Evolutionary conservation across 2,329 filamentous ascomycete genomes (phyloP), one percentile per base, ranked within the genome.

Genomic region (Pseudohalonectria lignicola): DNA sequence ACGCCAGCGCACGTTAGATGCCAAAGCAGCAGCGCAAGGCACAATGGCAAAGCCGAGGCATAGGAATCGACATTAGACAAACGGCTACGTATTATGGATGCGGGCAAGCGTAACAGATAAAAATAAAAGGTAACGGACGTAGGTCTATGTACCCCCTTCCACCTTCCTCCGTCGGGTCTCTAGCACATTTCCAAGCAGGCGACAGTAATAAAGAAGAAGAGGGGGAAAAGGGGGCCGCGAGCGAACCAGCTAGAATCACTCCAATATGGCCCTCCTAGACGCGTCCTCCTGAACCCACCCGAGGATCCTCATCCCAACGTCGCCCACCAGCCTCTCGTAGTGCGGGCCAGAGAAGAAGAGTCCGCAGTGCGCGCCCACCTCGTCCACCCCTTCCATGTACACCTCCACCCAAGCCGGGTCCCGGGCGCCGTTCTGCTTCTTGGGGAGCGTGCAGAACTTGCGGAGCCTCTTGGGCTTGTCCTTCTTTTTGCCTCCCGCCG

Each of bases 291-390:
- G 62, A 4, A 86, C 73, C 85, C 85, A 92, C 15, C 65, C 64
- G 45, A 78, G 67, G 41, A 92, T 74, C 41, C 76, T 63, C 21
- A 67, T 67, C 3, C 75, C 79, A 3, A 86, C 79, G 54, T 88
- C 81, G 1, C 79, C 79, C n/a, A 90, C 77, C n/a, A 90, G 61
- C 45, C 61, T 62, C 49, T 87, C 82, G 52, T 92, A 90, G 41
- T 84, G 79, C 42, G 77, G 69, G 6, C 81, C 79, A 0, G 76
- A 61, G 11, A 85, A 74, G 61, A 94, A 94, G 37, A 94, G 62
- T 0, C 82, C 80, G 44, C 85, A 90, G 54, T 94, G 87, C 9
- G 87, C 88, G 6, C 76, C 79, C 1, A 94, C 82, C 57, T 94
- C 85, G 52, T 94, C 87, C 43, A 92, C 77, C 37, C 77, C 79